Evolutionary conservation across 257 asterid species (phyloP).

Genomic region (Agastache rugosa): DNA sequence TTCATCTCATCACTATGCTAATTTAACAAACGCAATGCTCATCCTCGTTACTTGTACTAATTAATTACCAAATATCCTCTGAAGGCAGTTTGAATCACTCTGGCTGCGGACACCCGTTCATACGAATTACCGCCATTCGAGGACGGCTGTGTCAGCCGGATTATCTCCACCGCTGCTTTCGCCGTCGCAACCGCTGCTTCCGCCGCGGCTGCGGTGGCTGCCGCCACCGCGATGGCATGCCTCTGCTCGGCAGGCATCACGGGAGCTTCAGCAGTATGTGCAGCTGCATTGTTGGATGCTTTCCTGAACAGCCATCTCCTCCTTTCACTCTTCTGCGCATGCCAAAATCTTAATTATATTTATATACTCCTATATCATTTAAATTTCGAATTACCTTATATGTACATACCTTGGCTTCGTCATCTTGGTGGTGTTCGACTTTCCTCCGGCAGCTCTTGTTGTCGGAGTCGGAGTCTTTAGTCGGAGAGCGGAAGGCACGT

Average conservation of each 20-base stretch:
- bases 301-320: conserved; percentile 86
- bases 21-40: background rate
- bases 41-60: background rate
- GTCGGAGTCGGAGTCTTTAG: conserved; percentile 66
- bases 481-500: conserved; percentile 89
- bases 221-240: conserved; percentile 82
- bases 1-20: background rate
- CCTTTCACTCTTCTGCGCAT: conserved; percentile 69
- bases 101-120: conserved; percentile 66
- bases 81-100: conserved; percentile 76
- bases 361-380: background rate
- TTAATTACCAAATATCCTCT: conserved; percentile 73
- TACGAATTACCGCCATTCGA: conserved; percentile 34
- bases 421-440: conserved; percentile 61
- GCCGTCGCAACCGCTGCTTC: conserved; percentile 84
- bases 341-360: background rate
- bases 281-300: conserved; percentile 32
- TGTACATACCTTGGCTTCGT: conserved; percentile 59
- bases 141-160: conserved; percentile 61
- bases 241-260: conserved; percentile 51
- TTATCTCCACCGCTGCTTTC: conserved; percentile 78
- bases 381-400: background rate
- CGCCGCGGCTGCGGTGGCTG: conserved; percentile 77
- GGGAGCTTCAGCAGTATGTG: conserved; percentile 19
- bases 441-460: conserved; percentile 62